Evolutionary conservation across 108 stramenopile species (phyloP).

Genomic region (Fragilariopsis cylindrus): DNA sequence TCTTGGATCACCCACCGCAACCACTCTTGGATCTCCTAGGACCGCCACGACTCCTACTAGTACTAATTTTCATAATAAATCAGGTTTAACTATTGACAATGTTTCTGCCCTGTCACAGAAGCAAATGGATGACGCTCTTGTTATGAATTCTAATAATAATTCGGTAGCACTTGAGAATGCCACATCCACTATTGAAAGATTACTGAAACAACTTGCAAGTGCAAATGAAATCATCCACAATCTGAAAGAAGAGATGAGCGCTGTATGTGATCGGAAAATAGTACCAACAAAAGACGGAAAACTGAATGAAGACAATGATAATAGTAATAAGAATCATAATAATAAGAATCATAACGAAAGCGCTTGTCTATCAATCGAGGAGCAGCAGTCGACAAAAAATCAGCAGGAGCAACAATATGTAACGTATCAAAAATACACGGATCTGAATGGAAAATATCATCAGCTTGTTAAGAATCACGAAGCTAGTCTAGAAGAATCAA

Average conservation of each 20-base stretch:
- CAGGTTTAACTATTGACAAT: not conserved
- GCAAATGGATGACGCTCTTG: not conserved
- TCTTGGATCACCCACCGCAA: conserved; percentile 28
- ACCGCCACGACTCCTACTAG: not conserved
- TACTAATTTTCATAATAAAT: not conserved
- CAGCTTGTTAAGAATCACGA: not conserved
- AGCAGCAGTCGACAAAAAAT: not conserved
- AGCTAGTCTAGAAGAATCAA: not conserved
- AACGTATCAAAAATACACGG: not conserved
- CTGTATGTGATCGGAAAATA: not conserved
- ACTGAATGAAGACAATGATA: not conserved
- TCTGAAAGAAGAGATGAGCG: not conserved
- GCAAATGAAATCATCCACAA: conserved; percentile 8
- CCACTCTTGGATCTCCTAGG: not conserved
- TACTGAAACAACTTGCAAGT: conserved; percentile 1
- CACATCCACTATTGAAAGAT: not conserved
- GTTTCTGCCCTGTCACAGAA: not conserved
- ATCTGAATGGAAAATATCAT: not conserved
- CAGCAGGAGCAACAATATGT: not conserved
- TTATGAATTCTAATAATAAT: not conserved
- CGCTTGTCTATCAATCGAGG: not conserved
- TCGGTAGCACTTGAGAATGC: not conserved
- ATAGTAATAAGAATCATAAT: not conserved
- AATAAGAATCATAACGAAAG: not conserved
- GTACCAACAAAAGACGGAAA: not conserved